phyloP scores from a whole-genome alignment of 2,329 filamentous ascomycete species.

The Dothistroma pini region DNA sequence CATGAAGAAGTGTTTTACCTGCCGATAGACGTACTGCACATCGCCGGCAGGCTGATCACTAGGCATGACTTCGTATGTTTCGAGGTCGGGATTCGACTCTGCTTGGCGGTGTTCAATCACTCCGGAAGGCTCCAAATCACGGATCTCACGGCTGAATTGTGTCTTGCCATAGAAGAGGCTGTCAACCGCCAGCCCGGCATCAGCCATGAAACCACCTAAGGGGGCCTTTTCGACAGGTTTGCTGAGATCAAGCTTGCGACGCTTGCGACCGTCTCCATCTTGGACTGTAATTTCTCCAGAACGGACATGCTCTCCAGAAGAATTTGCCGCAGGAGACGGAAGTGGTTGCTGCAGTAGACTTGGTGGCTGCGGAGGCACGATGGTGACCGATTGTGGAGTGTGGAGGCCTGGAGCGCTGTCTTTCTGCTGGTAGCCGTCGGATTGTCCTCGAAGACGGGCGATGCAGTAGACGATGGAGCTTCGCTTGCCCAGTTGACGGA shows the following conservation, averaged over 20 bases:
- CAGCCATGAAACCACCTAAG: constrained; percentile 20
- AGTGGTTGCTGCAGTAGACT: constrained; percentile 1
- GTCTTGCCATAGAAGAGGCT: constrained; percentile 36
- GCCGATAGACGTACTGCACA: constrained; percentile 28
- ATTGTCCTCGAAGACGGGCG: constrained; percentile 43
- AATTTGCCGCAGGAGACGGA: constrained; percentile 9
- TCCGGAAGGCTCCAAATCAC: constrained; percentile 8
- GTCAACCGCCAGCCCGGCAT: constrained; percentile 28
- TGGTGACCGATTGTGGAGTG: constrained; percentile 13
- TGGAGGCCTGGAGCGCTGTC: constrained; percentile 7
- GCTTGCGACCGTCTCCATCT: constrained; percentile 33
- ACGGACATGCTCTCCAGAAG: constrained; percentile 19
- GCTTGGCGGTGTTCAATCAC: not conserved
- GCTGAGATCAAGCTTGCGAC: constrained; percentile 33
- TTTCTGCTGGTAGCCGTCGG: constrained; percentile 4
- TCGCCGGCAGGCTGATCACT: constrained; percentile 18
- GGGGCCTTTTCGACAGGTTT: not conserved
- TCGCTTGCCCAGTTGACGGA: constrained; percentile 58
- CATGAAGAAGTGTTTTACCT: constrained; percentile 28
- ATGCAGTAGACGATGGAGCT: constrained; percentile 58
- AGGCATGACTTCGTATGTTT: constrained; percentile 16
- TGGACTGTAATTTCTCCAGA: constrained; percentile 28
- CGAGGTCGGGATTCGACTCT: not conserved
- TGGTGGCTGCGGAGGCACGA: not conserved
- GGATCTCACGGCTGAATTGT: constrained; percentile 25